A percentile compares a stretch with the other conserved stretches of the same genome.
Conservation (phyloP, 139 green algal genomes). For the Chlorella sp. region DNA sequence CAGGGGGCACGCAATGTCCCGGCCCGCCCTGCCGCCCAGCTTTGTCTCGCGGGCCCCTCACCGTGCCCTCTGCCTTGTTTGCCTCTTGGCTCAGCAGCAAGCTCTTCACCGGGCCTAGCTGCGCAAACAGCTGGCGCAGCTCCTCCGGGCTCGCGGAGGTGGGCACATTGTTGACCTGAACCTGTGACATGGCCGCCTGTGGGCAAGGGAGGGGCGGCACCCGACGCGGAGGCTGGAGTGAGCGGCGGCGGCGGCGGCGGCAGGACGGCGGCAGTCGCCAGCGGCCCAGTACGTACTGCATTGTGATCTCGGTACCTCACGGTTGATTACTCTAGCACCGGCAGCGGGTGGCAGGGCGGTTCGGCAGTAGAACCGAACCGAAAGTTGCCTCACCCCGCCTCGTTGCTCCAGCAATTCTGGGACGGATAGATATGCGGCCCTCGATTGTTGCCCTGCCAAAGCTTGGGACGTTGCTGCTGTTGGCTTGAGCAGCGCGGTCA, state of each 20-base stretch:
- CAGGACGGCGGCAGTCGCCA: not conserved
- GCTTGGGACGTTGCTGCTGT: no score
- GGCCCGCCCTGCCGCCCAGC: not conserved
- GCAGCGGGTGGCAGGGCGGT: no score
- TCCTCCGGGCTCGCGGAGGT: not conserved
- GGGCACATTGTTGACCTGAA: not conserved
- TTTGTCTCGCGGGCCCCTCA: not conserved
- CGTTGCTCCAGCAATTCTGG: no score
- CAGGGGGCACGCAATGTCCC: no score
- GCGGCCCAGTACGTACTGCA: not conserved
- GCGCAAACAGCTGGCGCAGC: not conserved
- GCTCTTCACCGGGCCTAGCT: not conserved
- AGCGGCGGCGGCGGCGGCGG: not conserved
- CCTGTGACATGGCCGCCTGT: not conserved
- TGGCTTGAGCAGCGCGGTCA: no score
- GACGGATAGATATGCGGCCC: no score
- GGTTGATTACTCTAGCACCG: no score
- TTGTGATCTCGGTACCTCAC: not conserved
- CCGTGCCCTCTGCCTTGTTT: not conserved
- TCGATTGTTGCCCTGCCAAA: no score
- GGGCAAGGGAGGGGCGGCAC: not conserved
- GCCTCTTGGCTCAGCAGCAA: not conserved
- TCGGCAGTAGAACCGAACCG: no score
- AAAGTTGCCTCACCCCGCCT: no score
- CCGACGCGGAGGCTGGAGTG: not conserved